phyloP scores from a whole-genome alignment of 1,139 yeast genomes.

The Groenewaldozyma auringiensis region DNA sequence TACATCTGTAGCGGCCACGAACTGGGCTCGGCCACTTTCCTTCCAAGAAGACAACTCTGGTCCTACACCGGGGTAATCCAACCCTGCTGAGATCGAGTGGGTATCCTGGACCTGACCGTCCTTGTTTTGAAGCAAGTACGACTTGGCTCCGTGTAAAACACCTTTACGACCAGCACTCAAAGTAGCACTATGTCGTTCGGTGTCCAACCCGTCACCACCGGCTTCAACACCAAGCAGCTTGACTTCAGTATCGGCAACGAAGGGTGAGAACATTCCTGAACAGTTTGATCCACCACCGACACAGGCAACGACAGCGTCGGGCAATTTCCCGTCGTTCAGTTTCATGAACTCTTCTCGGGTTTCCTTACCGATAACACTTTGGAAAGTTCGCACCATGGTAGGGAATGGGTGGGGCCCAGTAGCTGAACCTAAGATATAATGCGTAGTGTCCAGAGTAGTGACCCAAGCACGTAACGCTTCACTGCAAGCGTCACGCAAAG shows the following conservation, averaged over 20 bases:
- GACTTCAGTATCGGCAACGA: conserved; percentile 71
- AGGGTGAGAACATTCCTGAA: conserved; percentile 92
- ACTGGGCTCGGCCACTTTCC: conserved; percentile 83
- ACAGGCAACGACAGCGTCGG: conserved; percentile 93
- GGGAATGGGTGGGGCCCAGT: conserved; percentile 99
- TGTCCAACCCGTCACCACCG: conserved; percentile 94
- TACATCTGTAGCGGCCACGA: conserved; percentile 88
- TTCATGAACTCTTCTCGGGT: conserved; percentile 83
- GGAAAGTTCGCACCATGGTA: conserved; percentile 95
- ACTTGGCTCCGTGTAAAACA: conserved; percentile 96
- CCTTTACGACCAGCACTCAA: conserved; percentile 90
- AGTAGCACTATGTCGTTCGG: conserved; percentile 85
- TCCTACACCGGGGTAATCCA: conserved; percentile 98
- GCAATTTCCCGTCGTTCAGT: conserved; percentile 71
- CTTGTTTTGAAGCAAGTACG: conserved; percentile 78
- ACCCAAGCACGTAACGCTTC: conserved; percentile 98
- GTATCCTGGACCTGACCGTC: conserved; percentile 98
- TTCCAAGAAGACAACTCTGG: conserved; percentile 98
- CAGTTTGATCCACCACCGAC: conserved; percentile 99
- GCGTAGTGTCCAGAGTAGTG: conserved; percentile 73
- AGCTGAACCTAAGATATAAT: conserved; percentile 95
- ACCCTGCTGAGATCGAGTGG: conserved; percentile 96
- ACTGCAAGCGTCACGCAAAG: conserved; percentile 94
- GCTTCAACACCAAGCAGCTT: conserved; percentile 93
- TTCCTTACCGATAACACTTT: conserved; percentile 91